Evolutionary conservation across 2,329 filamentous ascomycete genomes (phyloP).

Genomic region (Paecilomyces dactylethromorphus): DNA sequence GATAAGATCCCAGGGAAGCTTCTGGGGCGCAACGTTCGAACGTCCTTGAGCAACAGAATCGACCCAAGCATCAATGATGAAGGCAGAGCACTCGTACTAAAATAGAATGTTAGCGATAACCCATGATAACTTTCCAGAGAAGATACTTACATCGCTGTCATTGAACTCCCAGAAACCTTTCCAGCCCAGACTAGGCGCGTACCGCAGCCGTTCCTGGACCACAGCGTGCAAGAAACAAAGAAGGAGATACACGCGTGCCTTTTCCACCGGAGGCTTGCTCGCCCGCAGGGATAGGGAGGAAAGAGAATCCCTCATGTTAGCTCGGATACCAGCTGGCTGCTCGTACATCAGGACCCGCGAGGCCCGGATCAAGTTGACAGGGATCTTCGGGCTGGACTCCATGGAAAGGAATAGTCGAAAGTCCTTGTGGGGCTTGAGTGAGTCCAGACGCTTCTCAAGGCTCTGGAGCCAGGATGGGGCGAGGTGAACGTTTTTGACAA

Average conservation of each 20-base stretch:
- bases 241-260: conserved; percentile 80
- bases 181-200: conserved; percentile 91
- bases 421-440: conserved; percentile 84
- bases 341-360: conserved; percentile 96
- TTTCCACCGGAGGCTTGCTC: conserved; percentile 79
- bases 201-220: conserved; percentile 87
- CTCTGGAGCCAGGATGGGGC: conserved; percentile 95
- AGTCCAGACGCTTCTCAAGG: conserved; percentile 92
- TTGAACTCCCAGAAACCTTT: conserved; percentile 99
- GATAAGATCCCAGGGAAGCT: conserved; percentile 95
- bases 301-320: conserved; percentile 98
- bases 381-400: conserved; percentile 95
- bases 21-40: conserved; percentile 86
- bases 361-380: conserved; percentile 87
- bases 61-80: conserved; percentile 93
- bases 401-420: conserved; percentile 97
- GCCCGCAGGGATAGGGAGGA: conserved; percentile 71
- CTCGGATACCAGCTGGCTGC: conserved; percentile 90
- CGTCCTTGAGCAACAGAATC: conserved; percentile 74
- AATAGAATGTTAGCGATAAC: conserved; percentile 13
- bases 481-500: conserved; percentile 98
- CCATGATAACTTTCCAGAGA: neutral
- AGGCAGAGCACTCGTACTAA: conserved; percentile 93
- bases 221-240: conserved; percentile 94
- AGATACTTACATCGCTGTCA: conserved; percentile 81